Base-by-base conservation (phyloP, 192 early-diverging fungal species). In the Coemansia sp. region DNA sequence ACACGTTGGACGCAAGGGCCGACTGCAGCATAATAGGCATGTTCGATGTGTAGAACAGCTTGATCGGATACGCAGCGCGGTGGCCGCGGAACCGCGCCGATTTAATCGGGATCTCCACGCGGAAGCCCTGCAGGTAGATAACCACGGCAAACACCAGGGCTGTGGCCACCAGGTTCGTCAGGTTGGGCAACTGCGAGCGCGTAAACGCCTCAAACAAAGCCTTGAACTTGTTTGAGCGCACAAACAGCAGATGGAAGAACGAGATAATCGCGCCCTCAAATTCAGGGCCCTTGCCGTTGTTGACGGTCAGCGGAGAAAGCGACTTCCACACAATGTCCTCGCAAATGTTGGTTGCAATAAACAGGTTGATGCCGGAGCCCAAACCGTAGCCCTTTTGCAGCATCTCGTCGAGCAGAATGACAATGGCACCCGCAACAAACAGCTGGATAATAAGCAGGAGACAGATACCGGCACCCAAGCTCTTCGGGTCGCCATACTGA, bases 21-120 rank as follows among this genome's bases (percentile, higher is more conserved):
- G 95, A 98, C 83, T 98, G 96, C 61, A 97, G 90, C 97, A 99
- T 98, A 74, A 99, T 98, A 54, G 97, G 94, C 98, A 99, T 65
- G 86, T 98, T 99, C 69, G 95, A 98, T 37, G 98, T 99, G 87
- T 99, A 99, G 84, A 99, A 98, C 48, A 99, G 85, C 88, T 99
- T 99, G 89, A 99, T 88, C 57, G 98, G 98, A 85, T 96, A 99
- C 62, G 94, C 87, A 25, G 96, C 95, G 69, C 93, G 93, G 80
- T 99, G 98, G 49, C 98, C 98, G 82, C 96, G 94, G 83, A 92
- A 87, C 48, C 89, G 84, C 63, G 90, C 92, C 23, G 96, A 98
- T 81, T 96, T 98, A 79, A 99, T 91, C 37, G 98, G 96, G 60
- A 99, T 92, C 86, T 99, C 98, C 58, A 99, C 94, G 65, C 96